Conservation (phyloP, 305 asterid genomes). For the Fraxinus greggii region DNA sequence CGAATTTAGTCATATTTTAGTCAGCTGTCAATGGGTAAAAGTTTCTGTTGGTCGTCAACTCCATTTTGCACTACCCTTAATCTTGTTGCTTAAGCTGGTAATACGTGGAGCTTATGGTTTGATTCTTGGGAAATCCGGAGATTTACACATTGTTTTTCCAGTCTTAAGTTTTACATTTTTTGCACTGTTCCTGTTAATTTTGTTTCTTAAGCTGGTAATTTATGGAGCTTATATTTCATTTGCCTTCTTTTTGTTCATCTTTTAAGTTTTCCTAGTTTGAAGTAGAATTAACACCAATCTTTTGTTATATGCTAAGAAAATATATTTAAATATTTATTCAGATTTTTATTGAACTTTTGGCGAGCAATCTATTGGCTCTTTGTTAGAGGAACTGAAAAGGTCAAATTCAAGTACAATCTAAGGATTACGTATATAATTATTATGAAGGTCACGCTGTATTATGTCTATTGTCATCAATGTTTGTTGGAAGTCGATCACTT, state of each 20-base stretch:
- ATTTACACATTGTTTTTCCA: neutral
- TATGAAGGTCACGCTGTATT: neutral
- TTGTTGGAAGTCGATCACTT: neutral
- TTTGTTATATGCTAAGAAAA: neutral
- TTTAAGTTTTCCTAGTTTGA: neutral
- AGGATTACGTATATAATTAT: neutral
- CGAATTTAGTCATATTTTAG: constrained; percentile 10
- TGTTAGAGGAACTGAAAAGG: neutral
- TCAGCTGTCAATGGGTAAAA: constrained; percentile 13
- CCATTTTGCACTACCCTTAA: constrained; percentile 17
- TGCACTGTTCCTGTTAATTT: neutral
- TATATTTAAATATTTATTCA: neutral
- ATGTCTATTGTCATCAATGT: neutral
- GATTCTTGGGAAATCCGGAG: neutral
- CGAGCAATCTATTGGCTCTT: neutral
- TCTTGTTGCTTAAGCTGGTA: constrained; percentile 20
- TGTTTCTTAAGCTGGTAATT: neutral
- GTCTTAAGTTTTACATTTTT: neutral
- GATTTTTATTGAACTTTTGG: neutral
- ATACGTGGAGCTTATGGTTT: neutral
- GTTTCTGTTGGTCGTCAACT: constrained; percentile 12
- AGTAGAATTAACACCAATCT: neutral
- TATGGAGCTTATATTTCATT: neutral
- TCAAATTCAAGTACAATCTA: neutral
- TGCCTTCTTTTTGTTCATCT: neutral